Base-by-base conservation (phyloP, 2,329 filamentous ascomycete species). In the Aspergillus quadricinctus region DNA sequence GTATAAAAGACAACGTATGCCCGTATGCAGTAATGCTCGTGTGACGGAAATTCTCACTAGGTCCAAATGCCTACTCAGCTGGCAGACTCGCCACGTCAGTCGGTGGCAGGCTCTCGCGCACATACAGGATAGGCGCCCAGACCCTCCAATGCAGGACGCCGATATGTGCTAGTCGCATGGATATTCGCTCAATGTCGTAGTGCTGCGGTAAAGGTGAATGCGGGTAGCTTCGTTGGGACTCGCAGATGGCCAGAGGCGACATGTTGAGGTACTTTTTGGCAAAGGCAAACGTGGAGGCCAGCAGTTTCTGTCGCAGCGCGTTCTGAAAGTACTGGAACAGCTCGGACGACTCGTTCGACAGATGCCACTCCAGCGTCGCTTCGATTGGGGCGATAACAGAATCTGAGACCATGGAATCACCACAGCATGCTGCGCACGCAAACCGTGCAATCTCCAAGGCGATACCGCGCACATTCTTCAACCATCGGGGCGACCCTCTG, bases 91-190 rank as follows among this genome's bases (percentile, higher is more conserved):
- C 62, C 59, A 60, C 59, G 52, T 62, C 63, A 54, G 53, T 57
- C 19, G 58, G 54, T 48, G 58, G 57, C 48, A 64, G 57, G 53
- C 63, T 63, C 50, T 73, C 70, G 23, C 67, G 62, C 25, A 71
- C 63, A 53, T 96, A 96, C 11, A 88, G 85, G 53, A 96, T 78
- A 2, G 84, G 83, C 1, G 84, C 83, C 91, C 92, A 97, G 3
- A 96, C 88, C 50, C 90, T 83, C 92, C 92, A 97, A 73, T 97
- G 92, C 25, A 97, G 77, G 5, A 94, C 81, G 14, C 89, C 86
- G 48, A 97, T 84, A 68, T 97, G 93, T 5, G 90, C 88, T 51
- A 96, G 80, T 48, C 90, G 85, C 48, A 86, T 88, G 1, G 90
- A 85, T 71, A 96, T 84, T 57, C 70, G 68, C 50, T 77, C 72